phyloP scores from a whole-genome alignment of 164 flowering plant species.

The Berberis vulgaris region DNA sequence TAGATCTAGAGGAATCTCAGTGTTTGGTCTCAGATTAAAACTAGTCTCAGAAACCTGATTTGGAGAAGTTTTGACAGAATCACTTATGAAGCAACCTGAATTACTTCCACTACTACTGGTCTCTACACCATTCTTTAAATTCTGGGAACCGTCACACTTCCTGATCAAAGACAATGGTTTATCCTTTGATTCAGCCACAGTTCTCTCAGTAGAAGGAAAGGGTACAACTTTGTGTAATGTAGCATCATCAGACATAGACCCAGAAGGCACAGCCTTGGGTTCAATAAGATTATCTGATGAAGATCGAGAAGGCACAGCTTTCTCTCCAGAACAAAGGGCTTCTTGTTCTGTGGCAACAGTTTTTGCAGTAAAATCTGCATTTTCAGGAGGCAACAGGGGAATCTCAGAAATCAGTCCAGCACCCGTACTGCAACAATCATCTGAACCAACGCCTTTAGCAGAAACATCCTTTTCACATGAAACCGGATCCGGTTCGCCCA shows the following conservation, averaged over 20 bases:
- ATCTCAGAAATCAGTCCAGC: too few species aligned
- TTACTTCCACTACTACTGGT: slow-evolving; percentile 9
- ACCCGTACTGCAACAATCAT: too few species aligned
- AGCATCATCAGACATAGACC: slow-evolving; percentile 5
- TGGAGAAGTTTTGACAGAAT: slow-evolving; percentile 5
- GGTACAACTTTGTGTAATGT: slow-evolving; percentile 4
- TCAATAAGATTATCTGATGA: not conserved
- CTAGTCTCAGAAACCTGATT: slow-evolving; percentile 10
- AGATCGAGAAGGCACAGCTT: too few species aligned
- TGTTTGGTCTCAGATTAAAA: slow-evolving; percentile 10
- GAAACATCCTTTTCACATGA: too few species aligned
- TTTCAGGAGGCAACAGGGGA: not conserved
- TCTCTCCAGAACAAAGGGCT: not conserved
- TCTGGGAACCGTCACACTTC: not conserved
- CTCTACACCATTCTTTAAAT: slow-evolving; percentile 3
- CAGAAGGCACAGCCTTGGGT: slow-evolving; percentile 5
- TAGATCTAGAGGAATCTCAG: slow-evolving; percentile 11
- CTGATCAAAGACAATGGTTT: not conserved
- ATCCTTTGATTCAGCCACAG: slow-evolving; percentile 6
- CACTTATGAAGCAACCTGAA: slow-evolving; percentile 8
- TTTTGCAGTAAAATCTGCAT: slow-evolving; percentile 4
- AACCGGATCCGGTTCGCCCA: not conserved
- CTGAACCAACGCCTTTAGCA: too few species aligned
- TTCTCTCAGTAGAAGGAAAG: slow-evolving; percentile 7
- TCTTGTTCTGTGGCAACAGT: slow-evolving; percentile 10